Base-by-base conservation (phyloP, 2,329 filamentous ascomycete genomes). In the Neonectria neomacrospora region DNA sequence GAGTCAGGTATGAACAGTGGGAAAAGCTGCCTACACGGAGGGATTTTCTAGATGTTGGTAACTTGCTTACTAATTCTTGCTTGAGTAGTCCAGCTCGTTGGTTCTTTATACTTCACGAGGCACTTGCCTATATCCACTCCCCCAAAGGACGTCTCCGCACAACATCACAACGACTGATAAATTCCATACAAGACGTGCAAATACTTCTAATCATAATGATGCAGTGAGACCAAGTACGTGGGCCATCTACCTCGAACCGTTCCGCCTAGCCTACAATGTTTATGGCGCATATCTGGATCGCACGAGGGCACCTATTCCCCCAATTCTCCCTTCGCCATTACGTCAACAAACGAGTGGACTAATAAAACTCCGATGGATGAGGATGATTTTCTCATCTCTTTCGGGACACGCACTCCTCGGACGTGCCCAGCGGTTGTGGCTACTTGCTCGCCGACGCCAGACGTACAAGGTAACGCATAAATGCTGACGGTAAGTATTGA, bases 401-500 rank as follows among this genome's bases (percentile, higher is more conserved):
- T 18, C 28, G 39, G 55, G 55, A 47, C 42, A 62, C 63, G 65
- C 64, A 57, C 26, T 37, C 65, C 54, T 57, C 60, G 54, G 65
- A 59, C 48, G 28, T 58, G 37, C 23, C 45, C 18, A 37, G 53
- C 45, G 37, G 52, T 16, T 62, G 66, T 67, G 70, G 70, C 70
- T n/a, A n/a, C n/a, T 71, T 70, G 59, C 47, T 56, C 42, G 41
- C 63, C 47, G 54, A 57, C 41, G 16, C 39, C 45, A 50, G 52
- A 41, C 37, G 61, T 61, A 28, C 20, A 52, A 23, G 30, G 39
- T 26, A 51, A 58, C 32, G 64, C 45, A 41, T 45, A 23, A 56
- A 34, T 51, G n/a, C 44, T 47, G 30, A 12, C 2, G 20, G 23
- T 22, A 68, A 72, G 73, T 71, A 70, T 63, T 70, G 73, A 72